Base-by-base conservation (phyloP, 352 stramenopile genomes). In the Phytophthora cactorum region DNA sequence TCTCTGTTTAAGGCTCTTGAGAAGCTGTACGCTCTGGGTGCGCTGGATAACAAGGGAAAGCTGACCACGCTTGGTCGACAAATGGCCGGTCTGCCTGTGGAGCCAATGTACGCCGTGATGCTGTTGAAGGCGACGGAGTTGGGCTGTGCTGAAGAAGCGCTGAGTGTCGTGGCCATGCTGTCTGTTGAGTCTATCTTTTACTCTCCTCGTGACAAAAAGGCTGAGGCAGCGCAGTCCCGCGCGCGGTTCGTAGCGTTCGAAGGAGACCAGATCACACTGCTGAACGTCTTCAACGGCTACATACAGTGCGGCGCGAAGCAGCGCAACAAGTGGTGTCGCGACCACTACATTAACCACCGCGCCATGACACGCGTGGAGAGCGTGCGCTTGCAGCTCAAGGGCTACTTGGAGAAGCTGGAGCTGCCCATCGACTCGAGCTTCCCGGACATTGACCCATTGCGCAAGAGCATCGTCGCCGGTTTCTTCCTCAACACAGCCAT, bases 101-200 rank as follows among this genome's bases (percentile, higher is more conserved):
- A 96, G 59, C 91, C 91, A 4, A 95, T 96, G 86, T 95, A 90
- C 52, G 86, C 87, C 9, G 92, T 96, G 14, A 96, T 96, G 85
- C 67, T 97, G 39, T 63, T 97, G 27, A 88, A 95, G 61, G 68
- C 90, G 1, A 81, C 84, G 4, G 86, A 94, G 32, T 64, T 96
- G 15, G 77, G 73, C 6, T 97, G 91, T 60, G 86, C 81, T 1
- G 82, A 95, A 44, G 88, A 97, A 66, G 87, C 89, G 22, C 71
- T 97, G 36, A 96, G 79, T 41, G 86, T 97, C 7, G 90, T 95
- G 14, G 84, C 90, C 12, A 97, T 97, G 91, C 75, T 96, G 27
- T 95, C 82, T 27, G 89, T 97, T 15, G 91, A 97, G 65, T 93
- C 84, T 10, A 93, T 96, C 47, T 97, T 97, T 67, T 96, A 91